phyloP scores from a whole-genome alignment of 257 asterid species.

The Anisodus acutangulus region DNA sequence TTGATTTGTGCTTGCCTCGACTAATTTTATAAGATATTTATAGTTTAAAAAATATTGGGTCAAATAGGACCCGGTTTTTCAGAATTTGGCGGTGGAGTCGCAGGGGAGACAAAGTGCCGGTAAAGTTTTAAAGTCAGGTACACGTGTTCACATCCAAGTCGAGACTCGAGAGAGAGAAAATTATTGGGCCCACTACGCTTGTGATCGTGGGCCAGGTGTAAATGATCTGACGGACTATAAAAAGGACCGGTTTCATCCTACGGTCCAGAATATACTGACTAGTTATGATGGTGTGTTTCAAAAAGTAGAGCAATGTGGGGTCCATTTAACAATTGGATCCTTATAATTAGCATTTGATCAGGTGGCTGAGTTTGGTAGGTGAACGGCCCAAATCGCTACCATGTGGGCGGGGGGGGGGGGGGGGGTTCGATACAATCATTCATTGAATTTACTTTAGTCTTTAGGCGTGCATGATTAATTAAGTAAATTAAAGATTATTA shows the following conservation, averaged over 20 bases:
- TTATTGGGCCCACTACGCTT: neutral
- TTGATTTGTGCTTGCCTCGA: too few species aligned
- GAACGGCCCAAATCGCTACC: neutral
- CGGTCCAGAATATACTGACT: neutral
- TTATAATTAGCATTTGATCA: constrained; percentile 6
- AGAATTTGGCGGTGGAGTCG: neutral
- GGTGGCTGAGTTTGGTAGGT: constrained; percentile 23
- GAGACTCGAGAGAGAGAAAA: neutral
- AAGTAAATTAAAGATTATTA: neutral
- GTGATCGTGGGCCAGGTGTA: neutral
- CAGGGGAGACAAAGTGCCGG: neutral
- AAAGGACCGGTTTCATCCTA: neutral
- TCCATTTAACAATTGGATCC: neutral
- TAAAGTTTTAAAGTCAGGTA: neutral
- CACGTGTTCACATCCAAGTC: neutral
- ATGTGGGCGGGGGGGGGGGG: too few species aligned
- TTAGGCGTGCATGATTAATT: neutral
- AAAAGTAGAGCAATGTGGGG: neutral
- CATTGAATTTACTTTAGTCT: neutral
- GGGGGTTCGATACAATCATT: neutral
- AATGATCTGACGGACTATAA: neutral
- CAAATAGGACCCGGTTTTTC: neutral
- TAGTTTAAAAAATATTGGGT: too few species aligned
- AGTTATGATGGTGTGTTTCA: neutral
- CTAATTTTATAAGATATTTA: too few species aligned